These are phyloP conservation scores for Globisporangium echinulatum DNA, from an alignment of 352 stramenopile species.

Conservation along the genomic window DNA sequence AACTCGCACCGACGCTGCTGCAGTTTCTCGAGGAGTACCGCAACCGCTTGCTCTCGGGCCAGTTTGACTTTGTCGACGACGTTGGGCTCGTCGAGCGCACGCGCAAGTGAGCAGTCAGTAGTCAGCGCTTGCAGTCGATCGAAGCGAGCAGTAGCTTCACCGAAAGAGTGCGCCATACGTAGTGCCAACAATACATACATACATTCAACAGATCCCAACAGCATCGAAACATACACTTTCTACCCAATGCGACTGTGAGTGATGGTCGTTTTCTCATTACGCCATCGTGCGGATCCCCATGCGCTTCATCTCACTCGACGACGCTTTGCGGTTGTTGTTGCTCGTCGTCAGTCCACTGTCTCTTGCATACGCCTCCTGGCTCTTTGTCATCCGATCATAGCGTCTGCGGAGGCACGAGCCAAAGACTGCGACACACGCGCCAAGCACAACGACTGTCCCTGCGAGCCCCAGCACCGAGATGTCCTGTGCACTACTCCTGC, in stretches of 20 bases:
- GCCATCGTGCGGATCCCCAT: constrained; percentile 61
- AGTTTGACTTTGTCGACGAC: constrained; percentile 81
- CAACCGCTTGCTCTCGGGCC: constrained; percentile 72
- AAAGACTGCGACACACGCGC: constrained; percentile 51
- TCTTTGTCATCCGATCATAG: constrained; percentile 8
- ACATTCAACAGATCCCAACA: not conserved
- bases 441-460: constrained; percentile 52
- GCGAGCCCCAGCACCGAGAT: constrained; percentile 59
- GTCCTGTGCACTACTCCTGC: constrained; percentile 24
- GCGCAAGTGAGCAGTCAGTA: constrained; percentile 29
- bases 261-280: constrained; percentile 10
- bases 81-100: constrained; percentile 76
- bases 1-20: constrained; percentile 47
- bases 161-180: not conserved
- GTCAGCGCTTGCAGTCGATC: not conserved
- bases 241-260: not conserved
- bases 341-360: too few species aligned
- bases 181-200: not conserved
- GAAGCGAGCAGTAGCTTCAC: too few species aligned
- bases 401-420: constrained; percentile 50
- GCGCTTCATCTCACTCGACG: constrained; percentile 46
- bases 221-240: not conserved
- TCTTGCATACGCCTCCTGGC: too few species aligned
- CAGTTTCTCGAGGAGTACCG: constrained; percentile 76
- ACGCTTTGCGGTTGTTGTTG: too few species aligned